Evolutionary conservation across 2,329 filamentous ascomycete genomes (phyloP).

Genomic region (Calonectria leucothoes): DNA sequence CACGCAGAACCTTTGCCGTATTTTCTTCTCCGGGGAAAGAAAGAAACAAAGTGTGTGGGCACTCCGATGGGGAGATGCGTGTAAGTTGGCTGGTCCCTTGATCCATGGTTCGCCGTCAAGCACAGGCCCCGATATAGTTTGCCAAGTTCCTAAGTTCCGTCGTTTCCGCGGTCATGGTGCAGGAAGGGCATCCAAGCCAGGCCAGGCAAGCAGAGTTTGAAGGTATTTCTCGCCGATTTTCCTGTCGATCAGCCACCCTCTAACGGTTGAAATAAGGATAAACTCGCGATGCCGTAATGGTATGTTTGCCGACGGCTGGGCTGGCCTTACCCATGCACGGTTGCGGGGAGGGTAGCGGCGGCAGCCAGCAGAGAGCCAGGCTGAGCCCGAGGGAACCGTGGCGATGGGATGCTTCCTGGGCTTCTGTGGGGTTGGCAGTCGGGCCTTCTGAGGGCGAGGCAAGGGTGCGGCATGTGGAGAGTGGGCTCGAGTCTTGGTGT

Average conservation of each 20-base stretch:
- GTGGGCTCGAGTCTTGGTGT: neutral
- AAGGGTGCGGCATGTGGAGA: conserved; percentile 2
- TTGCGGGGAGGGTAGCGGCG: neutral
- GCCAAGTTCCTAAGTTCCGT: neutral
- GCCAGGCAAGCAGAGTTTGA: neutral
- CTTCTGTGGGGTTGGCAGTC: conserved; percentile 10
- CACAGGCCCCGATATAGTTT: neutral
- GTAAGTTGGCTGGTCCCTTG: conserved; percentile 4
- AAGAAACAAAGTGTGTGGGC: neutral
- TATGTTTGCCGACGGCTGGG: neutral
- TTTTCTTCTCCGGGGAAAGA: neutral
- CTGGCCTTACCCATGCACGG: neutral
- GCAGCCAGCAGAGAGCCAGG: neutral
- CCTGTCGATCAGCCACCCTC: neutral
- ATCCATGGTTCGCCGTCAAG: neutral
- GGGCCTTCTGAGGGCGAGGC: conserved; percentile 9
- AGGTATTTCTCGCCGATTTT: neutral
- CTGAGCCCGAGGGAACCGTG: neutral
- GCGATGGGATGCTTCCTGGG: conserved; percentile 6
- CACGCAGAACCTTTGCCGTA: neutral
- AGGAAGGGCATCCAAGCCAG: neutral
- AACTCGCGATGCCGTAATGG: neutral
- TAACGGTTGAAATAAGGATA: conserved; percentile 14
- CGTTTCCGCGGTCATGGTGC: neutral
- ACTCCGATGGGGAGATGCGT: neutral